Evolutionary conservation across 768 basidiomycete species (phyloP), one percentile per base, ranked within the genome.

Genomic region (Cyclocybe cylindracea): DNA sequence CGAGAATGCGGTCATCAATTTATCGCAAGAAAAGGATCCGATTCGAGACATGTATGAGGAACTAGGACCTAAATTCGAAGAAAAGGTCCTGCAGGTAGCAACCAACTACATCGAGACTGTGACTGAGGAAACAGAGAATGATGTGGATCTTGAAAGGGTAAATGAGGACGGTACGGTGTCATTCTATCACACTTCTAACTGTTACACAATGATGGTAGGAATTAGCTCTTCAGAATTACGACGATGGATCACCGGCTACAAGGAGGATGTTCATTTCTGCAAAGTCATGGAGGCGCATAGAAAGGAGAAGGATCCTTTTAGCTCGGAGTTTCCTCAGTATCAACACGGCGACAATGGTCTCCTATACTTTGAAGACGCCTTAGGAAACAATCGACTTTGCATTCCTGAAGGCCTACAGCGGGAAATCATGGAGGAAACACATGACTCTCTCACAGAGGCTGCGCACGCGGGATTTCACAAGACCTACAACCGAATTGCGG

Each of bases 401-500:
- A 64, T 73, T 0, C 71, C 71, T 1, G 43, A 51, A 31, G 19
- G 13, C 2, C 10, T 56, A 5, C 19, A 53, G 44, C 33, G 38
- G 1, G 38, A 52, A 31, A 38, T 70, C 0, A 61, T 72, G 55
- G 46, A 50, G 10, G 62, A 68, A n/a, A 41, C 55, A 4, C 66
- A 71, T 48, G 45, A 69, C 35, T 35, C 35, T 3, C 44, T 63
- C 1, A 48, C 53, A 0, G 63, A 69, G 50, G 50, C 51, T 1
- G 68, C 69, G 4, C 71, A 73, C 46, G 56, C 46, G 5, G 69
- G 70, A 5, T 66, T 61, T 40, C 51, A 57, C 38, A 60, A 61
- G 16, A 59, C 55, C 1, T 66, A 66, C 46, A 62, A 64, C 39
- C 52, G 60, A 1, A 35, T 71, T 1, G 45, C 57, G 6, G 9